Evolutionary conservation across 2,329 filamentous ascomycete genomes (phyloP).

Genomic region (Talaromyces pinophilus): DNA sequence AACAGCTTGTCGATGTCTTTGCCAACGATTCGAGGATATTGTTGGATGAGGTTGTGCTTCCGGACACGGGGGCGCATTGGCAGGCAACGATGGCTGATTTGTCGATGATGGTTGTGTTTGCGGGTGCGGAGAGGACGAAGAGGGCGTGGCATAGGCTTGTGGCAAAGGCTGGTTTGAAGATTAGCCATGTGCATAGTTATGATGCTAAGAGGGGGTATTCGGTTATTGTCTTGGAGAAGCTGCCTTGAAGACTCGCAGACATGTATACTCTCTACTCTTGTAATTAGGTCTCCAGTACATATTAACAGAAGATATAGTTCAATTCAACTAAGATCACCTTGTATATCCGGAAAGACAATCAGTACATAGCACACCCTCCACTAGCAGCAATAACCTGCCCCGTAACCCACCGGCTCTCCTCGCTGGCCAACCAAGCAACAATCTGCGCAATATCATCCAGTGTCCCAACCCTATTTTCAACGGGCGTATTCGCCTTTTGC

Average conservation of each 20-base stretch:
- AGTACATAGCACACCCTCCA: conserved; percentile 47
- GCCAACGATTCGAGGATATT: conserved; percentile 38
- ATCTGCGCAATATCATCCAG: conserved; percentile 58
- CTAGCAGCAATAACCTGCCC: conserved; percentile 60
- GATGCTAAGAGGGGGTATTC: conserved; percentile 9
- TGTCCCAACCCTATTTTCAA: conserved; percentile 55
- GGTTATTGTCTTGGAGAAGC: conserved; percentile 14
- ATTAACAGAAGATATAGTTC: neutral
- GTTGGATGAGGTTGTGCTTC: conserved; percentile 46
- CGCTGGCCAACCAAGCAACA: conserved; percentile 57
- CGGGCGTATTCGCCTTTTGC: conserved; percentile 54
- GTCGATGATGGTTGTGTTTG: conserved; percentile 41
- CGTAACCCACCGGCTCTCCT: conserved; percentile 53
- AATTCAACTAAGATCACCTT: neutral
- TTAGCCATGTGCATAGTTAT: conserved; percentile 29
- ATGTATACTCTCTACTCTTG: neutral
- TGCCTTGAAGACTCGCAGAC: neutral
- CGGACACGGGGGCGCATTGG: conserved; percentile 34
- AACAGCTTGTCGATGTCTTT: conserved; percentile 4
- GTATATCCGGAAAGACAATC: neutral
- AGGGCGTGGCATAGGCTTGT: conserved; percentile 34
- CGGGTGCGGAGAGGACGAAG: conserved; percentile 37
- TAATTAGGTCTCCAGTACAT: neutral
- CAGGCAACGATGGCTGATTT: conserved; percentile 38
- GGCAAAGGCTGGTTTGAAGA: conserved; percentile 23